phyloP scores from a whole-genome alignment of 2,329 filamentous ascomycete genomes.

The Sporothrix humicola region DNA sequence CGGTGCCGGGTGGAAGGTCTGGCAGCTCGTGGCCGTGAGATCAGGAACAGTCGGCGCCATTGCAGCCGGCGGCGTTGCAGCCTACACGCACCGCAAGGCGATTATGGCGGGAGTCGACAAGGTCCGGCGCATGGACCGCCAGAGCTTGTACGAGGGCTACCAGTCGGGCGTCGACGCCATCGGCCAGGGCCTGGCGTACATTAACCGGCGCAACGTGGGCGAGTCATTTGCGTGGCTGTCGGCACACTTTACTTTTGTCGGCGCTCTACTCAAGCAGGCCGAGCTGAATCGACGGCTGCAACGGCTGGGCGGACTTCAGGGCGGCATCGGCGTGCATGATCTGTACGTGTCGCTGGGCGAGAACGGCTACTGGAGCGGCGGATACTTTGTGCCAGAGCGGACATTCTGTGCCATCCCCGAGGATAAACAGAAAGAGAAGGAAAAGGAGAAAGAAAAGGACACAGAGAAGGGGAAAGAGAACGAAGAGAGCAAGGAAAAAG shows the following conservation, averaged over 20 bases:
- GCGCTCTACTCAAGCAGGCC: conserved; percentile 74
- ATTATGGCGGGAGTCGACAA: conserved; percentile 59
- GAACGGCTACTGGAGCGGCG: conserved; percentile 67
- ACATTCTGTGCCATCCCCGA: conserved; percentile 74
- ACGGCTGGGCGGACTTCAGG: conserved; percentile 63
- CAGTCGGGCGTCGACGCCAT: conserved; percentile 56
- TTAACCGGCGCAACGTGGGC: conserved; percentile 64
- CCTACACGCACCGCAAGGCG: conserved; percentile 77
- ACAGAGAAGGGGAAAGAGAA: background rate
- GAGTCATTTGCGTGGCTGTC: conserved; percentile 78
- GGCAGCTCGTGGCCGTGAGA: conserved; percentile 73
- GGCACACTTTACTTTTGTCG: conserved; percentile 85
- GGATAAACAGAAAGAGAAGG: background rate
- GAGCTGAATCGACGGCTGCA: conserved; percentile 73
- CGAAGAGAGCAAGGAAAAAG: background rate
- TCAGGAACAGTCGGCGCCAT: conserved; percentile 83
- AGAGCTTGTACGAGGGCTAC: conserved; percentile 56
- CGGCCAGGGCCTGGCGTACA: conserved; percentile 61
- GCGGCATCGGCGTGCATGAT: conserved; percentile 72
- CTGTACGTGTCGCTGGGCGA: conserved; percentile 78
- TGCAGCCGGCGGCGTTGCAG: conserved; percentile 78
- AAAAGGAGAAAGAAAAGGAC: background rate
- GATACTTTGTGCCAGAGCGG: conserved; percentile 67
- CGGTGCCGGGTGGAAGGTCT: conserved; percentile 54
- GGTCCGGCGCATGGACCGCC: conserved; percentile 55